These are phyloP conservation scores for Sclerospora graminicola DNA, from an alignment of 352 stramenopile species.

Conservation along the genomic window DNA sequence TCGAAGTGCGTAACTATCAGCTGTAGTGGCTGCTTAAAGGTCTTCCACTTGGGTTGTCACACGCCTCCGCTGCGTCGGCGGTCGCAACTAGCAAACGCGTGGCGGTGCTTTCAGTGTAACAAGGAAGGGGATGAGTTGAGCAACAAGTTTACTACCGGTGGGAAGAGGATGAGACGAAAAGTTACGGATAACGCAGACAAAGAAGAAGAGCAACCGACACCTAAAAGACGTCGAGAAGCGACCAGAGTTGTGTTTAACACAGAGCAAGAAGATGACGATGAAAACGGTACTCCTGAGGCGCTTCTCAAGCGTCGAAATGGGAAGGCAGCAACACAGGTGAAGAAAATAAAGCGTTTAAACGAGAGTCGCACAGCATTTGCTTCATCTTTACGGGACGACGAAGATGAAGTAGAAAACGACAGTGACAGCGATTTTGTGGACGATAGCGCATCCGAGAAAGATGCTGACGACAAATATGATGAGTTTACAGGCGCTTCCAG, in stretches of 20 bases:
- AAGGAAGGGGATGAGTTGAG: not conserved
- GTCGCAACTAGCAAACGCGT: constrained; percentile 23
- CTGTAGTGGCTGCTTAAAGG: constrained; percentile 27
- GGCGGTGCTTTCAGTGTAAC: constrained; percentile 32
- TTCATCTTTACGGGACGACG: constrained; percentile 5
- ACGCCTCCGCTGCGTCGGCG: constrained; percentile 37
- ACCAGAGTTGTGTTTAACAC: not conserved
- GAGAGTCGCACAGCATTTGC: constrained; percentile 1
- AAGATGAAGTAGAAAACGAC: constrained; percentile 19
- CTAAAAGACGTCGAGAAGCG: constrained; percentile 10
- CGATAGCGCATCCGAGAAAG: constrained; percentile 25
- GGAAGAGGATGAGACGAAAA: constrained; percentile 11
- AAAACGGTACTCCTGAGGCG: constrained; percentile 5
- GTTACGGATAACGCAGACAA: constrained; percentile 3
- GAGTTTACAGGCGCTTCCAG: not conserved
- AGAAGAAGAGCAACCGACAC: constrained; percentile 3
- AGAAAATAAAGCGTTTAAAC: constrained; percentile 5
- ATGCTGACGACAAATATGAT: constrained; percentile 19
- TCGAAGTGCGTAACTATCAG: constrained; percentile 34
- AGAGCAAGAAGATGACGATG: constrained; percentile 1
- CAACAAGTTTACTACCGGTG: not conserved
- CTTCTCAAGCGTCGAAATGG: constrained; percentile 6
- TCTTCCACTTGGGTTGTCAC: constrained; percentile 53
- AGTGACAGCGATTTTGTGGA: constrained; percentile 41
- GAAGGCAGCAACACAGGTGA: constrained; percentile 26